phyloP scores from a whole-genome alignment of 768 basidiomycete genomes.

The Boletales sp. region DNA sequence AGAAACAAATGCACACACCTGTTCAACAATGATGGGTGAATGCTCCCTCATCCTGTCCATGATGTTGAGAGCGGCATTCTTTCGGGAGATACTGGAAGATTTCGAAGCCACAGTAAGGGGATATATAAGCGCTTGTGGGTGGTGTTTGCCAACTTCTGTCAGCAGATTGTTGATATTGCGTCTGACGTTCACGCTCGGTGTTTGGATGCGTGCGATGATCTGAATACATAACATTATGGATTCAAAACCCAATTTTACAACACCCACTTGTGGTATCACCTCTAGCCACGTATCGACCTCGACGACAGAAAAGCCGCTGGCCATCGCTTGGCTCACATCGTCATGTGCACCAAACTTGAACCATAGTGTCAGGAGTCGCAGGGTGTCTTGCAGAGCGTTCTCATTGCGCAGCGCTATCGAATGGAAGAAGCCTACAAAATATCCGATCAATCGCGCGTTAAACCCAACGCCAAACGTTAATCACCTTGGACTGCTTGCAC shows the following conservation, averaged over 20 bases:
- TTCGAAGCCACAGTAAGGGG: conserved; percentile 94
- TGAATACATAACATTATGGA: conserved; percentile 27
- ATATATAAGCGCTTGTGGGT: conserved; percentile 97
- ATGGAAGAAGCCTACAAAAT: conserved; percentile 79
- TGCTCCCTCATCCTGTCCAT: conserved; percentile 95
- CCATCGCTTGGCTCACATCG: conserved; percentile 87
- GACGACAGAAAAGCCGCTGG: conserved; percentile 79
- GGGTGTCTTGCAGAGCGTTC: conserved; percentile 91
- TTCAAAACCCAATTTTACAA: not conserved
- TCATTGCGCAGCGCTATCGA: conserved; percentile 88
- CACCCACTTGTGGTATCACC: conserved; percentile 89
- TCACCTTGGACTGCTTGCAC: conserved; percentile 90
- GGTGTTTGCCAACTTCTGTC: conserved; percentile 90
- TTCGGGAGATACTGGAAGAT: conserved; percentile 81
- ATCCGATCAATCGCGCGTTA: conserved; percentile 10
- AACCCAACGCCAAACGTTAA: not conserved
- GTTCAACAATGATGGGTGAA: conserved; percentile 80
- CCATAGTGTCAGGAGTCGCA: conserved; percentile 92
- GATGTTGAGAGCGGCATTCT: conserved; percentile 78
- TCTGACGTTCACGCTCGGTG: conserved; percentile 81
- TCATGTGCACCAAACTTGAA: conserved; percentile 94
- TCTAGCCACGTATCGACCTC: conserved; percentile 98
- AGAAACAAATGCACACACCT: conserved; percentile 43
- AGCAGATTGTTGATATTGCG: conserved; percentile 86
- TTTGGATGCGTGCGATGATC: conserved; percentile 99